phyloP scores from a whole-genome alignment of 2,329 filamentous ascomycete species.

The Graphilbum sp. region DNA sequence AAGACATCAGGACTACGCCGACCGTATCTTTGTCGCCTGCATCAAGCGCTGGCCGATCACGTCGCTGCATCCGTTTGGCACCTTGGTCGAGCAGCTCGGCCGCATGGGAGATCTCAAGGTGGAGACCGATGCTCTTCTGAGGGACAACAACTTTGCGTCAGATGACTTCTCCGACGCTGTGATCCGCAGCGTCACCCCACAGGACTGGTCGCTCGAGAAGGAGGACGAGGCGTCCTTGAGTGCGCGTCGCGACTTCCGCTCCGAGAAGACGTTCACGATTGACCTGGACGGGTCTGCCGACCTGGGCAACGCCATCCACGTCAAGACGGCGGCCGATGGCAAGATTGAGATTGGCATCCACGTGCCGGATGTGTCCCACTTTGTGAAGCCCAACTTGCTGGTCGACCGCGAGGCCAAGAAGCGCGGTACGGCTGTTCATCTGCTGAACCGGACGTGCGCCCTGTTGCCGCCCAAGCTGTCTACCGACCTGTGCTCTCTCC shows the following conservation, averaged over 20 bases:
- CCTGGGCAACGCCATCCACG: conserved; percentile 81
- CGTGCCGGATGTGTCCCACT: conserved; percentile 88
- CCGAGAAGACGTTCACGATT: conserved; percentile 79
- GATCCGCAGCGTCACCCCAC: conserved; percentile 76
- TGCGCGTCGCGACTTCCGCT: conserved; percentile 75
- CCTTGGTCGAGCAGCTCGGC: conserved; percentile 88
- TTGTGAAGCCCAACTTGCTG: conserved; percentile 88
- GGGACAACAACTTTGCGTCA: conserved; percentile 96
- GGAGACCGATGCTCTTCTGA: conserved; percentile 88
- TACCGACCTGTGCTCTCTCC: conserved; percentile 73
- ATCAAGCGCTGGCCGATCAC: conserved; percentile 99
- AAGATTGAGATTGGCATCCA: conserved; percentile 91
- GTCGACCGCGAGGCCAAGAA: conserved; percentile 97
- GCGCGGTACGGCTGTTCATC: conserved; percentile 86
- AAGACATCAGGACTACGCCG: conserved; percentile 93
- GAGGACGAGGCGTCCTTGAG: conserved; percentile 63
- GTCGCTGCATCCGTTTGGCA: conserved; percentile 96
- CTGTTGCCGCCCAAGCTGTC: conserved; percentile 79
- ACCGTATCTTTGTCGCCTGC: conserved; percentile 95
- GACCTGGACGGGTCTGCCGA: conserved; percentile 79
- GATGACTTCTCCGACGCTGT: conserved; percentile 98
- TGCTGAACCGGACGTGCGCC: conserved; percentile 76
- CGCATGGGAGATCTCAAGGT: conserved; percentile 96
- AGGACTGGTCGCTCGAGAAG: conserved; percentile 76
- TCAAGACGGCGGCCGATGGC: conserved; percentile 69